Conservation (phyloP, 2,329 filamentous ascomycete genomes). For the Fusarium armeniacum region DNA sequence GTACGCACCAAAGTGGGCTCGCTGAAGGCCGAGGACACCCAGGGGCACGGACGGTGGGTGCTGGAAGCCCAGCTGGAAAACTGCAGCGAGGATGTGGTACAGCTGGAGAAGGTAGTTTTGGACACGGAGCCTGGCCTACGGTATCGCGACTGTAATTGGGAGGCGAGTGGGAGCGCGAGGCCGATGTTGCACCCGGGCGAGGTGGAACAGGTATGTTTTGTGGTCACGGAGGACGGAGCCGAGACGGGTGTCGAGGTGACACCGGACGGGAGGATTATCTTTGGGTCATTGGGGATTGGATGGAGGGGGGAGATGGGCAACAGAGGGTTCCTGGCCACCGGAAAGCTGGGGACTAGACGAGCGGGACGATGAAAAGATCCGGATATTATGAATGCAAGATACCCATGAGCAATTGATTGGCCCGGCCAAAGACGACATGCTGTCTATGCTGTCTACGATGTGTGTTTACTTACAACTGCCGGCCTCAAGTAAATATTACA, state of each 20-base stretch:
- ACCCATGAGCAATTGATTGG: slow-evolving; percentile 12
- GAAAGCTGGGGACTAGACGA: slow-evolving; percentile 75
- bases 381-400: slow-evolving; percentile 26
- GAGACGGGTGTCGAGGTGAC: slow-evolving; percentile 57
- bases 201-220: slow-evolving; percentile 76
- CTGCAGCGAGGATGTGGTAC: slow-evolving; percentile 84
- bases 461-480: not conserved
- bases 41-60: slow-evolving; percentile 69
- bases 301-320: slow-evolving; percentile 95
- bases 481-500: not conserved
- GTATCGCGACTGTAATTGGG: slow-evolving; percentile 71
- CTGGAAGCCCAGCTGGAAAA: slow-evolving; percentile 97
- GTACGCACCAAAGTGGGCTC: slow-evolving; percentile 90
- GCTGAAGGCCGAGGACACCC: slow-evolving; percentile 56
- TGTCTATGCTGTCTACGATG: not conserved
- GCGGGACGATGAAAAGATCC: slow-evolving; percentile 48
- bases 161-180: slow-evolving; percentile 58
- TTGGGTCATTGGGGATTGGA: slow-evolving; percentile 87
- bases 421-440: not conserved
- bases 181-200: slow-evolving; percentile 73
- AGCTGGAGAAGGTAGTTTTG: slow-evolving; percentile 76
- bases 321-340: slow-evolving; percentile 87
- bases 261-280: slow-evolving; percentile 70
- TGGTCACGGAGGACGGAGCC: slow-evolving; percentile 64
- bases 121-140: slow-evolving; percentile 66